Evolutionary conservation across 306 rosid species (phyloP), one percentile per base, ranked within the genome.

Genomic region (Morella rubra): DNA sequence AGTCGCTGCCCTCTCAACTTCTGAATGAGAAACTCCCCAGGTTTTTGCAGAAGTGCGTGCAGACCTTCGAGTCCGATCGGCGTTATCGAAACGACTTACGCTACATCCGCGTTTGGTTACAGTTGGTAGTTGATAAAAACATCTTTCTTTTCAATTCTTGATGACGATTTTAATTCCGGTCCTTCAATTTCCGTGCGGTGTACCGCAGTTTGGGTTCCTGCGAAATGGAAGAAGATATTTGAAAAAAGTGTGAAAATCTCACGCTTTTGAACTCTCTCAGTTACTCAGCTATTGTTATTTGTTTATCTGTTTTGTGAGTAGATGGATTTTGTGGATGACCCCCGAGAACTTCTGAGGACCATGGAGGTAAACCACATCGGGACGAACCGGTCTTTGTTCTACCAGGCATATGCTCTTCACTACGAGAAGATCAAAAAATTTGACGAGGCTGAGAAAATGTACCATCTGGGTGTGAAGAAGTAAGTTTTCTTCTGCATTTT

Each of bases 301-400:
- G 24, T 76, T 54, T 69, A 71, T 7, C 49, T 47, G 4, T 8
- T 73, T 7, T 79, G 79, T 79, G 83, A 61, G 37, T 77, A 95
- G 98, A 95, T 95, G 98, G 97, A 95, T 84, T 92, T 78, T 74
- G 92, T 89, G 70, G 90, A 89, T 62, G 91, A 92, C 59, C 93
- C 96, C 4, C 80, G 60, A 41, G 67, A 71, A 10, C 80, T 95
- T 52, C 64, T 95, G 91, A 82, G 81, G 81, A 85, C 84, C 16
- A 89, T 95, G 98, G 98, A 89, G 82, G 86, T 69, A 72, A 92
- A 92, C 69, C 80, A 60, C 45, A 92, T 95, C 20, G 98, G 98
- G 74, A 83, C 79, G 14, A 90, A 84, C 71, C 88, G 83, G 53
- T 81, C 96, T 56, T 84, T 90, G 49, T 95, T 90, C 80, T 95